Evolutionary conservation across 2,329 filamentous ascomycete species (phyloP).

Genomic region (Penicillium sp.): DNA sequence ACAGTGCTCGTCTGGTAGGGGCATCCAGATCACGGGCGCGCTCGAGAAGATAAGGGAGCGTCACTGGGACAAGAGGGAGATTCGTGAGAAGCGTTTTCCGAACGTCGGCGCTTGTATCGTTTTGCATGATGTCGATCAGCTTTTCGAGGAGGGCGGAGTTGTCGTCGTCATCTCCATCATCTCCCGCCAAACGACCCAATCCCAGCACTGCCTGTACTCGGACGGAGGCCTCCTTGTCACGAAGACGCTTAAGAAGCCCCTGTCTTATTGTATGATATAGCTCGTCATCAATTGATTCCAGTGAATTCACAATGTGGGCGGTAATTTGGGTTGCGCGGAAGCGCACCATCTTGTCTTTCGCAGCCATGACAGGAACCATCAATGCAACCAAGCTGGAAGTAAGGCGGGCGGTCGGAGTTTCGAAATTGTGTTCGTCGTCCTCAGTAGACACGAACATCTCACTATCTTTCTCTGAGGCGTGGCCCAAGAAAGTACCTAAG

Average conservation of each 20-base stretch:
- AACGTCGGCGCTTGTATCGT: slow-evolving; percentile 92
- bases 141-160: slow-evolving; percentile 72
- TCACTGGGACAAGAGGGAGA: slow-evolving; percentile 78
- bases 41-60: slow-evolving; percentile 84
- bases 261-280: slow-evolving; percentile 79
- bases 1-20: slow-evolving; percentile 78
- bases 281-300: slow-evolving; percentile 89
- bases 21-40: slow-evolving; percentile 86
- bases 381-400: slow-evolving; percentile 71
- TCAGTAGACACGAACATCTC: slow-evolving; percentile 63
- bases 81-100: slow-evolving; percentile 84
- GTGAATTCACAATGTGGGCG: slow-evolving; percentile 85
- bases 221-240: slow-evolving; percentile 92
- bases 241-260: slow-evolving; percentile 77
- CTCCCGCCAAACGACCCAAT: slow-evolving; percentile 78
- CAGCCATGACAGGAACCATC: slow-evolving; percentile 71
- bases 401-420: slow-evolving; percentile 81
- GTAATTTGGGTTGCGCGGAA: slow-evolving; percentile 88
- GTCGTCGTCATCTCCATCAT: slow-evolving; percentile 64
- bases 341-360: slow-evolving; percentile 90
- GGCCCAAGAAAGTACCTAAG: slow-evolving; percentile 78
- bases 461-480: slow-evolving; percentile 66
- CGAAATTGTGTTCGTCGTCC: slow-evolving; percentile 67
- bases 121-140: slow-evolving; percentile 82
- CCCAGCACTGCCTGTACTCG: slow-evolving; percentile 89